Evolutionary conservation across 768 basidiomycete genomes (phyloP).

Genomic region (Lentinula lateritia): DNA sequence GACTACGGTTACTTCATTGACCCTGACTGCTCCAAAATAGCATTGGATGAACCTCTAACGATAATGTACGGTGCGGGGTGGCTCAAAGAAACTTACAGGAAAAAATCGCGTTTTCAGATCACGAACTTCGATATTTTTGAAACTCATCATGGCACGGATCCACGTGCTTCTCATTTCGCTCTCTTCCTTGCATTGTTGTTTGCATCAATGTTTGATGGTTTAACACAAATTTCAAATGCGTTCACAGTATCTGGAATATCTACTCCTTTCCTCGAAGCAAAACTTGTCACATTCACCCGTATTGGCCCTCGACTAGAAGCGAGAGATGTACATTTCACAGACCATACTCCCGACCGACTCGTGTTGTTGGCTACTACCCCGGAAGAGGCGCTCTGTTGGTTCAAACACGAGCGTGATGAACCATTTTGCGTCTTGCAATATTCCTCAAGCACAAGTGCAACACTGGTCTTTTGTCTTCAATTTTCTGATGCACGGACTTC

Average conservation of each 20-base stretch:
- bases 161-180: background rate
- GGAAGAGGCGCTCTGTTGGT: background rate
- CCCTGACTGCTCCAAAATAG: background rate
- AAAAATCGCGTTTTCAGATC: background rate
- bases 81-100: background rate
- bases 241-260: background rate
- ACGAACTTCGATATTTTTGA: too few relatives aligned
- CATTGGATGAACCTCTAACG: background rate
- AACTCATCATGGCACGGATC: too few relatives aligned
- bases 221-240: background rate
- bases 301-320: background rate
- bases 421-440: background rate
- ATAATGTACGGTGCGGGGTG: background rate
- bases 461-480: background rate
- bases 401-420: background rate
- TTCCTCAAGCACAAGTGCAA: background rate
- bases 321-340: background rate
- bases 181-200: background rate
- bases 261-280: background rate
- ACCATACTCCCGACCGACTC: background rate
- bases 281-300: background rate
- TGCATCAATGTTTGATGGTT: background rate
- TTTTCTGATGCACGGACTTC: background rate
- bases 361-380: background rate
- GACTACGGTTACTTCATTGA: background rate